phyloP scores from a whole-genome alignment of 192 early-diverging fungal species.

The Coemansia sp. region DNA sequence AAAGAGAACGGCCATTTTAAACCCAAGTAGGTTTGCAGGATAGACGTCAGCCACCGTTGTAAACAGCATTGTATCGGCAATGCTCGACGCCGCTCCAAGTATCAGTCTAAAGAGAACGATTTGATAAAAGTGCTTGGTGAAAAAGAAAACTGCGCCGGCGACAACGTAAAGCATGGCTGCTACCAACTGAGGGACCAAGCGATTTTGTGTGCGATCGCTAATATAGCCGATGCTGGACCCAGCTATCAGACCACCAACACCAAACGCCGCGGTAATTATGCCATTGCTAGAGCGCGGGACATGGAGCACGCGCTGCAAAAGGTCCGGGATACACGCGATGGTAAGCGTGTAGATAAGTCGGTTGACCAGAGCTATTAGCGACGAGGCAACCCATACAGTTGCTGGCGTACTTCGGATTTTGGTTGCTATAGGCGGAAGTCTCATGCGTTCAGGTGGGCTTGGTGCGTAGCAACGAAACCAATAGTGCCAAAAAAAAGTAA shows the following conservation, averaged over 20 bases:
- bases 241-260: constrained; percentile 34
- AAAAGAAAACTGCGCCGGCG: constrained; percentile 27
- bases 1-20: constrained; percentile 42
- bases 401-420: constrained; percentile 33
- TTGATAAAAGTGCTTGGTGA: constrained; percentile 30
- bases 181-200: constrained; percentile 18
- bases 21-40: constrained; percentile 37
- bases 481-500: not conserved
- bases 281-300: constrained; percentile 42
- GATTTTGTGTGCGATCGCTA: constrained; percentile 41
- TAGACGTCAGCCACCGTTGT: constrained; percentile 49
- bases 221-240: constrained; percentile 34
- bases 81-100: constrained; percentile 38
- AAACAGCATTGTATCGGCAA: constrained; percentile 46
- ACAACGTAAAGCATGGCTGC: constrained; percentile 32
- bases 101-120: constrained; percentile 36
- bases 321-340: constrained; percentile 41
- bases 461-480: not conserved
- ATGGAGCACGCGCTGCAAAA: constrained; percentile 27
- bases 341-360: constrained; percentile 45
- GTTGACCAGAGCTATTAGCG: constrained; percentile 37
- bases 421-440: constrained; percentile 7
- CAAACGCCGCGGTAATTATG: constrained; percentile 41
- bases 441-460: constrained; percentile 4
- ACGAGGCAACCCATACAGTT: constrained; percentile 39